These are phyloP conservation scores for Condylostoma magnum DNA, from an alignment of 169 alveolate species.

Conservation along the genomic window DNA sequence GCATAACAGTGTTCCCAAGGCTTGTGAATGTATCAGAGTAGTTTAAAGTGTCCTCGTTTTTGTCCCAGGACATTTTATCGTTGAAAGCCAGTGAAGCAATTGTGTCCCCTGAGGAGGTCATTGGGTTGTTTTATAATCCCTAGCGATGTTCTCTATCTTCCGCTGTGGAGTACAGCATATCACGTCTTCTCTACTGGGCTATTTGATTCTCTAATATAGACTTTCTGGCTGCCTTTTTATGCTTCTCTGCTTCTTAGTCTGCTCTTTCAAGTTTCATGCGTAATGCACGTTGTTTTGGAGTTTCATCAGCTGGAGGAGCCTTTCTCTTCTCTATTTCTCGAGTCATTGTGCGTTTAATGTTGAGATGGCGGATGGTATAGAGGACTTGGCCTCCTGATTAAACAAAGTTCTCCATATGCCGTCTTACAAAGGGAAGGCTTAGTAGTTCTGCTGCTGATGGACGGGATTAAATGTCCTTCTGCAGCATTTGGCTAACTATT, in stretches of 20 bases:
- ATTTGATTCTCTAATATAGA: constrained; percentile 8
- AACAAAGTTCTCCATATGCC: constrained; percentile 55
- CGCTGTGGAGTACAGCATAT: constrained; percentile 21
- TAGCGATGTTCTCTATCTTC: background rate
- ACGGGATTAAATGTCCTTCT: constrained; percentile 48
- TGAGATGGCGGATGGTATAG: constrained; percentile 21
- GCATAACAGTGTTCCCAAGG: background rate
- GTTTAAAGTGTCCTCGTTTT: background rate
- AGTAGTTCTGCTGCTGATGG: constrained; percentile 60
- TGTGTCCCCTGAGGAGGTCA: constrained; percentile 24
- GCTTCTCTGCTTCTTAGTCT: constrained; percentile 37
- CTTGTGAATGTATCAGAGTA: constrained; percentile 14
- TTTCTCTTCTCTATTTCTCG: too few species aligned
- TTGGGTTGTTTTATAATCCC: background rate
- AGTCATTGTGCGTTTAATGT: constrained; percentile 35
- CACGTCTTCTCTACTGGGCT: constrained; percentile 9
- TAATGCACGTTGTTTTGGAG: constrained; percentile 48
- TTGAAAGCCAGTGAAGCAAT: constrained; percentile 29
- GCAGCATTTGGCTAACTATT: constrained; percentile 42
- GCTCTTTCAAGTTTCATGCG: constrained; percentile 43
- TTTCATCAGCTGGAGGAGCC: constrained; percentile 33
- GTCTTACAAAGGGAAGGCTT: constrained; percentile 46
- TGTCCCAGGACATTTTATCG: background rate
- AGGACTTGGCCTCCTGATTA: constrained; percentile 44
- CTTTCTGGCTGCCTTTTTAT: constrained; percentile 48